A percentile compares a stretch with the other conserved stretches of the same genome.
Conservation (phyloP, 805 yeast species). For the Saccharomycopsis synnaedendra region DNA sequence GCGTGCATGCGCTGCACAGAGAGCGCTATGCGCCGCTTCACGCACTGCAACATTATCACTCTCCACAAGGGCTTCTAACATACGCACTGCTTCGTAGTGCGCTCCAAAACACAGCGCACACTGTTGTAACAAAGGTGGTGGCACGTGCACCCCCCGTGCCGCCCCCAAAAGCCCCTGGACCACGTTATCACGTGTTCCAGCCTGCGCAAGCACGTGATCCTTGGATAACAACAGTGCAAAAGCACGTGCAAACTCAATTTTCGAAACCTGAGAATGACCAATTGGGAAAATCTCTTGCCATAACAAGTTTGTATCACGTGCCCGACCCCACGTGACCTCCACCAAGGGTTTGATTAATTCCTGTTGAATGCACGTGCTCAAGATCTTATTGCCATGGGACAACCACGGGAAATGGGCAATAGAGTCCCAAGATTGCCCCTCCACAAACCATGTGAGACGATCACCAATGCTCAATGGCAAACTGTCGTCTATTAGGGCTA, state of each 20-base stretch:
- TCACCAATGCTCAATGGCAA: conserved; percentile 70
- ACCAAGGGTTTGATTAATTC: conserved; percentile 53
- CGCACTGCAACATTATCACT: conserved; percentile 26
- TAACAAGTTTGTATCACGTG: conserved; percentile 64
- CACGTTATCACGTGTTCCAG: conserved; percentile 77
- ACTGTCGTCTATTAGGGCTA: conserved; percentile 69
- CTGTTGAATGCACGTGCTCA: conserved; percentile 62
- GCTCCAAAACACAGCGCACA: conserved; percentile 79
- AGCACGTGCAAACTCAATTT: conserved; percentile 73
- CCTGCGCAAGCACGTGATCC: conserved; percentile 89
- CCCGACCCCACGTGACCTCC: conserved; percentile 72
- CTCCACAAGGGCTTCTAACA: conserved; percentile 54
- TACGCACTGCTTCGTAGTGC: conserved; percentile 81
- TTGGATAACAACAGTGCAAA: conserved; percentile 71
- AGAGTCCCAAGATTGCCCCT: conserved; percentile 96
- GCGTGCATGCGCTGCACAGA: conserved; percentile 77
- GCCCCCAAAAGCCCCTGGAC: conserved; percentile 78
- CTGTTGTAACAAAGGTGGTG: conserved; percentile 89
- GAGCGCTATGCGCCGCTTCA: conserved; percentile 83
- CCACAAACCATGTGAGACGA: conserved; percentile 69
- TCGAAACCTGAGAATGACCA: conserved; percentile 51
- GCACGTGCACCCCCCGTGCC: conserved; percentile 65
- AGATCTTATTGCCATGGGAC: conserved; percentile 80
- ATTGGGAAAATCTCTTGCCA: conserved; percentile 83
- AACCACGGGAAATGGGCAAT: conserved; percentile 90